phyloP scores from a whole-genome alignment of 1,284 basidiomycete species.

The Cryptococcus wingfieldii region DNA sequence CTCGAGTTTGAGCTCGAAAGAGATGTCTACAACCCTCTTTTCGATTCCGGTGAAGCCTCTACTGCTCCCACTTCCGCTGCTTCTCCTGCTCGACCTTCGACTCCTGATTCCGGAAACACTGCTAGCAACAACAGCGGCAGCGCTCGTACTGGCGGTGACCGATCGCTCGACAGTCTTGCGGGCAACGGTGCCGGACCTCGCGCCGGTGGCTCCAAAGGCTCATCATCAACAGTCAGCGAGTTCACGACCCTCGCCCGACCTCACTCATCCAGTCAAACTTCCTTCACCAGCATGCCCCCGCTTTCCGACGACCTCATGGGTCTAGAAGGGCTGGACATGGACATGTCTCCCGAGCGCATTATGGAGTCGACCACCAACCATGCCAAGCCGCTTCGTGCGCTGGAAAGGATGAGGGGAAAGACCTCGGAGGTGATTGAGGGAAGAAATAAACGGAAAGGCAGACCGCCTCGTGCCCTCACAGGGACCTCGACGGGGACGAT shows the following conservation, averaged over 20 bases:
- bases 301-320: constrained; percentile 21
- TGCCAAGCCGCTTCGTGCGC: constrained; percentile 67
- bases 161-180: neutral
- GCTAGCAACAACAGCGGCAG: neutral
- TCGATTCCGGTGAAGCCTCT: constrained; percentile 49
- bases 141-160: neutral
- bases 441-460: constrained; percentile 7
- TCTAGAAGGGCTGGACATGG: constrained; percentile 37
- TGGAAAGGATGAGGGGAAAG: constrained; percentile 62
- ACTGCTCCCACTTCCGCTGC: neutral
- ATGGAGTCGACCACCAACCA: constrained; percentile 69
- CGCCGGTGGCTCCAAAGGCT: neutral
- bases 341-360: constrained; percentile 60
- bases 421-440: constrained; percentile 13
- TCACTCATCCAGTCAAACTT: no score
- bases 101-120: constrained; percentile 25
- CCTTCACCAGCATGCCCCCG: no score
- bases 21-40: constrained; percentile 69
- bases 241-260: no score
- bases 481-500: constrained; percentile 55
- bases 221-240: no score
- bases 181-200: neutral
- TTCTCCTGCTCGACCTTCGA: constrained; percentile 12
- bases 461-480: constrained; percentile 6
- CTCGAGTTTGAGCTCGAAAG: constrained; percentile 80